Evolutionary conservation across 2,329 filamentous ascomycete species (phyloP).

Genomic region (Phialocephala subalpina): DNA sequence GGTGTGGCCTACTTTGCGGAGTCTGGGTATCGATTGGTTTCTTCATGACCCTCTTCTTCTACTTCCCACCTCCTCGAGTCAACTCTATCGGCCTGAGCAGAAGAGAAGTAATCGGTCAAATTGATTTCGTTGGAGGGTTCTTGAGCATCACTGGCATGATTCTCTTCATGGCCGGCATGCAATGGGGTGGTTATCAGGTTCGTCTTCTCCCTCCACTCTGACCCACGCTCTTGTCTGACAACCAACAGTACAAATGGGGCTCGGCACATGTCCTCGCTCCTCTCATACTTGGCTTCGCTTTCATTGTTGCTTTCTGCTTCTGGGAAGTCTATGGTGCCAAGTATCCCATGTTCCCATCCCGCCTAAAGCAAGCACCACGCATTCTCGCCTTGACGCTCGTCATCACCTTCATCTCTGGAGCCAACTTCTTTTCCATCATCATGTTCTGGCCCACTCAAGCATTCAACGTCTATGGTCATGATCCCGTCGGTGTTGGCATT

Average conservation of each 20-base stretch:
- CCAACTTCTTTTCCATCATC: slow-evolving; percentile 54
- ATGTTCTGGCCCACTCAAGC: slow-evolving; percentile 69
- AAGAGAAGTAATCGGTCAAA: slow-evolving; percentile 50
- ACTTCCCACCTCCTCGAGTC: slow-evolving; percentile 59
- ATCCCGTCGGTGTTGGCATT: slow-evolving; percentile 69
- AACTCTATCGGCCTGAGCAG: slow-evolving; percentile 48
- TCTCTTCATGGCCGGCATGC: slow-evolving; percentile 57
- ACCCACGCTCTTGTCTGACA: slow-evolving; percentile 42
- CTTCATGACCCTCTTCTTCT: slow-evolving; percentile 58
- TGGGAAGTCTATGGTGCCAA: slow-evolving; percentile 60
- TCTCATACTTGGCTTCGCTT: slow-evolving; percentile 55
- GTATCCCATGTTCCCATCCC: slow-evolving; percentile 54
- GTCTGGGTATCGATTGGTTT: slow-evolving; percentile 61
- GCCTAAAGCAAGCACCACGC: slow-evolving; percentile 61
- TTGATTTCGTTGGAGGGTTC: slow-evolving; percentile 60
- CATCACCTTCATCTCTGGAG: slow-evolving; percentile 66
- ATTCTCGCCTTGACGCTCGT: slow-evolving; percentile 60
- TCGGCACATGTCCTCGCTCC: slow-evolving; percentile 62
- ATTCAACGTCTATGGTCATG: slow-evolving; percentile 71
- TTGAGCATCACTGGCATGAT: slow-evolving; percentile 58
- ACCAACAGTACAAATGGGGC: slow-evolving; percentile 60
- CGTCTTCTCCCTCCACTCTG: slow-evolving; percentile 10
- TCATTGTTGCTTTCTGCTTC: slow-evolving; percentile 58
- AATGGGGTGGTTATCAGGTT: slow-evolving; percentile 62
- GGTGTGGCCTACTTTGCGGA: slow-evolving; percentile 59